Conservation (phyloP, 208 protist genomes). For the Wallacemonas sp. region DNA sequence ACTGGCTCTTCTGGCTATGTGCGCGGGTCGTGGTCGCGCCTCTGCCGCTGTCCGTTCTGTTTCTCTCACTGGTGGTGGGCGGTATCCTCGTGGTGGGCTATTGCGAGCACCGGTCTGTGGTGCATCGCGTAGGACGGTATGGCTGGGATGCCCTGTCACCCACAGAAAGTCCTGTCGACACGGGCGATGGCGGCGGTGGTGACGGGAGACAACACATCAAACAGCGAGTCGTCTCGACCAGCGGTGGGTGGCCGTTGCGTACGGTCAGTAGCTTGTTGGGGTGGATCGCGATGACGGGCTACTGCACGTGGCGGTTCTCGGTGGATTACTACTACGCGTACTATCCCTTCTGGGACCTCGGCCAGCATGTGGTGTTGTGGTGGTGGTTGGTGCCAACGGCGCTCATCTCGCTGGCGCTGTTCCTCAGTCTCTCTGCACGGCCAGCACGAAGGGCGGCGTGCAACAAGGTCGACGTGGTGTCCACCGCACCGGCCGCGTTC, state of each 20-base stretch:
- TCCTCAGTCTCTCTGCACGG: neutral
- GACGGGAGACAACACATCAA: too few species aligned
- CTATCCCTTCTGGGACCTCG: slow-evolving; percentile 7
- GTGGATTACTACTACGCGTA: slow-evolving; percentile 21
- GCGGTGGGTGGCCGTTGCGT: neutral
- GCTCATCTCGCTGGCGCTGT: neutral
- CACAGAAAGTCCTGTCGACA: too few species aligned
- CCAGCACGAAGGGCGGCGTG: too few species aligned
- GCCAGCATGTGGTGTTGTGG: slow-evolving; percentile 4
- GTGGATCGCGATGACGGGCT: slow-evolving; percentile 8
- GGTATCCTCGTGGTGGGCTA: neutral
- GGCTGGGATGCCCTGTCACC: neutral
- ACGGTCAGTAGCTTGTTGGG: neutral
- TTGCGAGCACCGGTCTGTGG: neutral
- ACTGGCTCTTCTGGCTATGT: slow-evolving; percentile 1
- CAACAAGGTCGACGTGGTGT: too few species aligned
- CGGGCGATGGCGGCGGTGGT: too few species aligned
- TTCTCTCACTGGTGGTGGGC: neutral
- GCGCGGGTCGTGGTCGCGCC: neutral
- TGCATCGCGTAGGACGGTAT: neutral
- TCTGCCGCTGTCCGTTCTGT: neutral
- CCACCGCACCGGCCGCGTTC: neutral
- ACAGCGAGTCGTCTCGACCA: too few species aligned
- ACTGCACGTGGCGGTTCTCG: slow-evolving; percentile 19
- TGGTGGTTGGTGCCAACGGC: slow-evolving; percentile 12